Evolutionary conservation across 257 asterid genomes (phyloP).

Genomic region (Capsicum chinense): DNA sequence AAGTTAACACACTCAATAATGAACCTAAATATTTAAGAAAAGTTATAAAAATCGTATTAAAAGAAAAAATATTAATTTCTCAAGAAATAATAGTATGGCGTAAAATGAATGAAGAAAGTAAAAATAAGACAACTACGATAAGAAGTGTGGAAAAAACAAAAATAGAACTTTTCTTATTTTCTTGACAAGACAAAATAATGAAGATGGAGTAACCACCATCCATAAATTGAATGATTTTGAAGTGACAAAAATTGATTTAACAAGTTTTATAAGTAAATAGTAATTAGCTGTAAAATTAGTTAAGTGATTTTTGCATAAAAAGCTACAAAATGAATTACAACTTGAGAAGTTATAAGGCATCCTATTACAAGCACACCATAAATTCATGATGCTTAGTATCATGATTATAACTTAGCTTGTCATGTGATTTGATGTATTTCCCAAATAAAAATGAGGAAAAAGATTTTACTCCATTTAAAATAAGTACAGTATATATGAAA

Average conservation of each 20-base stretch:
- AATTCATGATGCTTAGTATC: neutral
- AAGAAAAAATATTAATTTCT: neutral
- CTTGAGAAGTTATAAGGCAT: neutral
- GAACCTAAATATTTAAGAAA: neutral
- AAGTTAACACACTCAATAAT: neutral
- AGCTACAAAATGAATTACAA: neutral
- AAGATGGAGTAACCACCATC: neutral
- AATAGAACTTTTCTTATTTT: neutral
- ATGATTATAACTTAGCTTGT: neutral
- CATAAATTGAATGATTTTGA: no score
- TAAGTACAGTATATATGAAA: neutral
- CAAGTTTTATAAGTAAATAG: no score
- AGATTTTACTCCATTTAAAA: no score
- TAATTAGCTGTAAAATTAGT: no score
- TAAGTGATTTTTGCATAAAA: no score
- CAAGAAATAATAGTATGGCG: neutral
- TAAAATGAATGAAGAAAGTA: neutral
- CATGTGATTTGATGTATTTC: neutral
- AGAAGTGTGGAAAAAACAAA: neutral
- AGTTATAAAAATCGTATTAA: neutral
- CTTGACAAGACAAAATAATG: neutral
- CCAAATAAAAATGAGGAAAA: neutral
- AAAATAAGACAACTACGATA: neutral
- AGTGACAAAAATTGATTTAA: neutral
- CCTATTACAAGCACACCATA: neutral